Conservation (phyloP, 169 alveolate species). For the Plasmodium vinckei region DNA sequence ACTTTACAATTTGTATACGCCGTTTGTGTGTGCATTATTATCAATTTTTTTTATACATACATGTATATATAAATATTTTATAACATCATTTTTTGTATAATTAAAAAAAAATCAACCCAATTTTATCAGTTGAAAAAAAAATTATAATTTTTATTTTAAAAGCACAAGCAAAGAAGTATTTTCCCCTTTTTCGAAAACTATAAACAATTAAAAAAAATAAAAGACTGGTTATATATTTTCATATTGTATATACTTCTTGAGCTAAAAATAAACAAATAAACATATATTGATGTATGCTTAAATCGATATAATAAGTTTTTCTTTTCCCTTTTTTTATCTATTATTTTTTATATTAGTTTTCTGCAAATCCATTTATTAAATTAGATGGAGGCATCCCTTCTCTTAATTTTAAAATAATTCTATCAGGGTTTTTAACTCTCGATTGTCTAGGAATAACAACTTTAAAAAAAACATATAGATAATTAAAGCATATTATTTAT, state of each 20-base stretch:
- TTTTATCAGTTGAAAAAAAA: neutral
- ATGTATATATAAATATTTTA: slow-evolving; percentile 1
- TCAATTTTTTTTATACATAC: neutral
- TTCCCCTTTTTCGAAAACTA: neutral
- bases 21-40: neutral
- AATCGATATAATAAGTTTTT: neutral
- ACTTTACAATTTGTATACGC: no score
- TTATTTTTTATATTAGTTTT: slow-evolving; percentile 9
- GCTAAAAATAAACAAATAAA: slow-evolving; percentile 30
- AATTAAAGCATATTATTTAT: no score
- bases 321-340: neutral
- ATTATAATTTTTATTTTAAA: slow-evolving; percentile 13
- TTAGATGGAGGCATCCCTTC: slow-evolving; percentile 75
- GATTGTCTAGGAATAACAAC: slow-evolving; percentile 76
- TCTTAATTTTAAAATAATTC: slow-evolving; percentile 64
- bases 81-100: neutral
- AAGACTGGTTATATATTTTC: slow-evolving; percentile 7
- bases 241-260: slow-evolving; percentile 62
- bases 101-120: neutral
- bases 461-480: neutral
- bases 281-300: neutral
- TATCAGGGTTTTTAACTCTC: slow-evolving; percentile 66
- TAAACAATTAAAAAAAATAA: slow-evolving; percentile 19
- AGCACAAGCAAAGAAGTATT: neutral
- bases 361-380: slow-evolving; percentile 67